Evolutionary conservation across 352 stramenopile species (phyloP), one percentile per base, ranked within the genome.

Genomic region (Globisporangium emineosum): DNA sequence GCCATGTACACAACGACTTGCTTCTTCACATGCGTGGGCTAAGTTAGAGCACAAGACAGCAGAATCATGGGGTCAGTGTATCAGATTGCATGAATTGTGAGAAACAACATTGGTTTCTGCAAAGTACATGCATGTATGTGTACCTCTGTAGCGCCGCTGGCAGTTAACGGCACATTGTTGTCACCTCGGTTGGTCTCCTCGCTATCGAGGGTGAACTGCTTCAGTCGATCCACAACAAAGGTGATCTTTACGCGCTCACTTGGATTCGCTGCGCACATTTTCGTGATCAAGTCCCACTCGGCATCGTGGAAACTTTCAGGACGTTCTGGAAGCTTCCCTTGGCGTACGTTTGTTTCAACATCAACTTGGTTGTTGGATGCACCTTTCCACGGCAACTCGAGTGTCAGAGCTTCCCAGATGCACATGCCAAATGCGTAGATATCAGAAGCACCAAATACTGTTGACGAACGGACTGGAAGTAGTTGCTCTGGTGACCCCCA

Each of bases 361-460:
- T 29, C 23, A 9, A 45, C 37, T 45, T 21, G 17, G 15, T 45
- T 45, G 17, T 9, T 30, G 25, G 29, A 32, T 32, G 29, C 29
- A 5, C 2, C 29, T 10, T 32, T 54, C 45, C 45, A 30, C n/a
- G 35, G 25, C 45, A 67, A 4, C 56, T 59, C 15, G 21, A 12
- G 21, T 29, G 64, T 30, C 37, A 64, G 2, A 9, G 56, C 63
- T 60, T 64, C 55, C n/a, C 42, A 29, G 19, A 75, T 61, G 45
- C 62, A 71, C 60, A 73, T 67, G 0, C 66, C 70, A 29, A 76
- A 69, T 37, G 69, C 75, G 15, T 69, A 76, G 25, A 76, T 45
- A 21, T 79, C 66, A 7, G 60, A 70, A 8, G 43, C 58, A 19
- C 56, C 33, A 10, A 61, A 6, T 62, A 5, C 29, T 0, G 2